These are phyloP conservation scores for Speleostelium caveatum DNA, from an alignment of 78 protist species.

Conservation along the genomic window DNA sequence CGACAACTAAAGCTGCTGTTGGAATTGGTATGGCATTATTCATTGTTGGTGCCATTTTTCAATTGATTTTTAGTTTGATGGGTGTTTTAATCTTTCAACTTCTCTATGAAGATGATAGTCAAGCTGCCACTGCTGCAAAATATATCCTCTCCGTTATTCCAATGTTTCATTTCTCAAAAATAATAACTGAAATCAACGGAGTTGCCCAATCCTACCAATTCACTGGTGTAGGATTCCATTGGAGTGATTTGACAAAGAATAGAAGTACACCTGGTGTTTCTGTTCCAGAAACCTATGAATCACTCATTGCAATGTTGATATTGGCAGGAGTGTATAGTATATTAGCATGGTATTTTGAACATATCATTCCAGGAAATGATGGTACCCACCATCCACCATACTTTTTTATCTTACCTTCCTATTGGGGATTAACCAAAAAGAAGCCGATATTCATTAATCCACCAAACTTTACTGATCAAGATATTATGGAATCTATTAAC, in stretches of 20 bases:
- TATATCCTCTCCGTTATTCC: constrained; percentile 20
- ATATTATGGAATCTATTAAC: constrained; percentile 17
- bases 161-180: constrained; percentile 66
- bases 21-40: constrained; percentile 77
- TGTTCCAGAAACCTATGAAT: constrained; percentile 31
- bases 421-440: constrained; percentile 78
- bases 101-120: constrained; percentile 23
- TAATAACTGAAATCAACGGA: constrained; percentile 17
- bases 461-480: constrained; percentile 41
- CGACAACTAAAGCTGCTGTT: constrained; percentile 64
- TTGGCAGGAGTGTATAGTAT: constrained; percentile 5
- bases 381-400: constrained; percentile 72
- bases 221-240: background rate
- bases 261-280: background rate
- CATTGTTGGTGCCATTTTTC: constrained; percentile 63
- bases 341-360: constrained; percentile 82
- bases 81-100: constrained; percentile 36
- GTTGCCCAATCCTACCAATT: background rate
- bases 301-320: background rate
- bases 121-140: constrained; percentile 10
- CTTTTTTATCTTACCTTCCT: constrained; percentile 58
- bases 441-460: background rate
- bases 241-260: constrained; percentile 8
- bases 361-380: constrained; percentile 79
- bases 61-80: constrained; percentile 41